A percentile compares a stretch with the other conserved stretches of the same genome.
Evolutionary conservation across 306 rosid species (phyloP).

Genomic region (Sicyos baderoa): DNA sequence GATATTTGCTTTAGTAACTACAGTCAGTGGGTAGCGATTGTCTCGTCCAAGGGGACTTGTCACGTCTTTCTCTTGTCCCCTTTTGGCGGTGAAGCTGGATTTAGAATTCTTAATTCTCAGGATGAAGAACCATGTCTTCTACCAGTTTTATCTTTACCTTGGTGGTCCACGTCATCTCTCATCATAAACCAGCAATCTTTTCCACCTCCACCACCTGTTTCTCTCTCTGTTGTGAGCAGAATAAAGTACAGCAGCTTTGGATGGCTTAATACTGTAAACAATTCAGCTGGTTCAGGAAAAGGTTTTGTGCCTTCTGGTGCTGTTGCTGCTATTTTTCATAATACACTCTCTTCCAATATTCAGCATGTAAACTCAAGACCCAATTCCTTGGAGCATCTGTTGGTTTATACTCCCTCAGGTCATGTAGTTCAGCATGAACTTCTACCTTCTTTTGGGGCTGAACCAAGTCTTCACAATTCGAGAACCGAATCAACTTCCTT

Average conservation of each 20-base stretch:
- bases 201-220: constrained; percentile 64
- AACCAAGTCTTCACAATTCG: constrained; percentile 36
- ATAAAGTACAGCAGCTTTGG: constrained; percentile 85
- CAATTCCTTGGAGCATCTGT: constrained; percentile 62
- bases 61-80: constrained; percentile 77
- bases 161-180: constrained; percentile 71
- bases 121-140: constrained; percentile 56
- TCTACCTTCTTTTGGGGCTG: constrained; percentile 56
- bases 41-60: constrained; percentile 87
- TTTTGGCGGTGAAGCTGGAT: constrained; percentile 83
- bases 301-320: constrained; percentile 93
- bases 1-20: constrained; percentile 84
- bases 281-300: constrained; percentile 59
- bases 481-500: constrained; percentile 41
- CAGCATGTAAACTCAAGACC: constrained; percentile 38
- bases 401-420: constrained; percentile 86
- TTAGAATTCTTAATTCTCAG: constrained; percentile 45
- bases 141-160: constrained; percentile 66
- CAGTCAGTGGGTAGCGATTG: constrained; percentile 88
- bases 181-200: constrained; percentile 44
- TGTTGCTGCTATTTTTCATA: constrained; percentile 72
- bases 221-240: constrained; percentile 80
- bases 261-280: constrained; percentile 72
- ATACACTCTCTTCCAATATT: constrained; percentile 47
- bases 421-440: constrained; percentile 86